Base-by-base conservation (phyloP, 2,329 filamentous ascomycete genomes). In the Coleophoma crateriformis region DNA sequence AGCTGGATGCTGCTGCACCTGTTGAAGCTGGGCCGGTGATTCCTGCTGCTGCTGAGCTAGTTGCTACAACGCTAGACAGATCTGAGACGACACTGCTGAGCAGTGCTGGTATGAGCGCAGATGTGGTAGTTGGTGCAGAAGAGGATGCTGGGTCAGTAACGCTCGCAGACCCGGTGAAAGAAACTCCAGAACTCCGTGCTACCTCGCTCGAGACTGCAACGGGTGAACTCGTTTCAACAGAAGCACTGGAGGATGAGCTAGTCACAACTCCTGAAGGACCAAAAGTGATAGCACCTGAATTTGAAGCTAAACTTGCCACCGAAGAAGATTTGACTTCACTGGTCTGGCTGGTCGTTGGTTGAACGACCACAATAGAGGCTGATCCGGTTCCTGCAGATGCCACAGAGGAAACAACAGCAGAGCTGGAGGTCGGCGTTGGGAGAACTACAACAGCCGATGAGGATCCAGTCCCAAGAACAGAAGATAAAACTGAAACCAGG, bases 181-280 rank as follows among this genome's bases (percentile, higher is more conserved):
- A 49, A 14, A 55, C 42, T 43, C 53, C 55, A 27, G 54, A 47
- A 15, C 47, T 45, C n/a, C 34, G 11, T n/a, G 37, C n/a, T 14
- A 39, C 50, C 38, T 49, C 15, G 12, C 53, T 50, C 17, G 53
- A 38, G 27, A 27, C 27, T 4, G 27, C 27, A 27, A 27, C 27
- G 2, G 27, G 27, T 4, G 27, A 27, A 10, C 27, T 27, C 11
- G 58, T 50, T 42, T 47, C 42, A 13, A 47, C 38, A 4, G 41
- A 38, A 17, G 37, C 14, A 10, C 34, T 41, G 33, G 50, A 45
- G 6, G 50, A 47, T 17, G 57, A 49, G 7, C 46, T 50, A 43
- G 54, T 56, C n/a, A 63, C 35, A 37, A 65, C 51, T 50, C 61
- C 61, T 45, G 61, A 58, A 19, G 62, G 62, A 11, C 56, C 56